Evolutionary conservation across 768 basidiomycete species (phyloP), one percentile per base, ranked within the genome.

Genomic region (Asterophora parasitica): DNA sequence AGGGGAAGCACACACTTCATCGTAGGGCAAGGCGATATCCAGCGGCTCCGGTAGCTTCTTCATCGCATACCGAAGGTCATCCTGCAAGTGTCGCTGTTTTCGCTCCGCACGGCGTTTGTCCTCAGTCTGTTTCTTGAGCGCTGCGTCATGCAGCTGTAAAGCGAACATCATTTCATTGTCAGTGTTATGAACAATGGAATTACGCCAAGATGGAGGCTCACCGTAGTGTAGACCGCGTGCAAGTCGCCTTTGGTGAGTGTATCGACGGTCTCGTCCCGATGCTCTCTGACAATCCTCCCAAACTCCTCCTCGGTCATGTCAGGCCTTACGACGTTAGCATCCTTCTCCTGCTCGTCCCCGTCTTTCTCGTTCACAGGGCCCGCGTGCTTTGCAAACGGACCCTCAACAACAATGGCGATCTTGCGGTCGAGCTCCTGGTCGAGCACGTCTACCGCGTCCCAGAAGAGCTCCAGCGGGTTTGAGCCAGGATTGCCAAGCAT

Each of bases 401-500:
- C 75, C 49, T 85, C 83, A 3, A 87, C 80, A 26, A 79, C 80
- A 27, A 79, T 58, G n/a, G 74, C 74, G 13, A 89, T 83, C 60
- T 89, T 89, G 15, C 76, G 76, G 51, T 93, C 92, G 13, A 95
- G 77, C 54, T 83, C 78, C 61, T 93, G 89, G 59, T 92, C 93
- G 2, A 96, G 75, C 34, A 72, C 75, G 65, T 99, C 96, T 37
- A 96, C 85, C 8, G 77, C 63, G 65, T 98, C 95, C 92, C 93
- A 96, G 68, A 96, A 98, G 4, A 98, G 77, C 59, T 99, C 96
- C 26, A 99, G 76, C 1, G 95, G 94, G 55, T 89, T 93, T 1
- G 92, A 95, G 11, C 96, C 96, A 7, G 90, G 89, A 57, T 87
- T 89, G 12, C 96, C 95, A 13, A 98, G 81, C 66, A 98, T 82